These are phyloP conservation scores for Lagenidium sp. DNA, from an alignment of 352 stramenopile species.

Conservation along the genomic window DNA sequence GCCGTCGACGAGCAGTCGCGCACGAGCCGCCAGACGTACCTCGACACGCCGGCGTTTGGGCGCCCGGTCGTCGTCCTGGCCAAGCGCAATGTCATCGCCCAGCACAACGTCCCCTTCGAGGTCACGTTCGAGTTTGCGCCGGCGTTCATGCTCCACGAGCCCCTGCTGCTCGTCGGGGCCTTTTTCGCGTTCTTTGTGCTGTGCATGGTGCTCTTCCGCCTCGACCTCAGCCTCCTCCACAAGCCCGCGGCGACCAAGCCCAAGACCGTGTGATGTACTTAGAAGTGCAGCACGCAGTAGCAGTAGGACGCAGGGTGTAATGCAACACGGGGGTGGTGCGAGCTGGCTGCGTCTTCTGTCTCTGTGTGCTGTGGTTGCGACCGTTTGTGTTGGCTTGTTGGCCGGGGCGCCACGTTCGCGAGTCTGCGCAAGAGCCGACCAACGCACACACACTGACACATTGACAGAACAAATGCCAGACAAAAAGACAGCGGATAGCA, in stretches of 20 bases:
- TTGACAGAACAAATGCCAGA: too few relatives aligned
- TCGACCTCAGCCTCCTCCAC: slow-evolving; percentile 75
- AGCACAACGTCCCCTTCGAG: slow-evolving; percentile 79
- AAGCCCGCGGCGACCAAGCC: slow-evolving; percentile 17
- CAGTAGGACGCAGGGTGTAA: too few relatives aligned
- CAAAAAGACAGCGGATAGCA: too few relatives aligned
- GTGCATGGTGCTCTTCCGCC: slow-evolving; percentile 79
- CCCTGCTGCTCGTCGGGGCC: slow-evolving; percentile 70
- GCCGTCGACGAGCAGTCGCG: slow-evolving; percentile 38
- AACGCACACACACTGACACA: too few relatives aligned
- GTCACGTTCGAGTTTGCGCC: slow-evolving; percentile 82
- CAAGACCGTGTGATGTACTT: slow-evolving; percentile 50
- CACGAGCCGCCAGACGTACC: slow-evolving; percentile 72
- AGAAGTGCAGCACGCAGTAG: too few relatives aligned
- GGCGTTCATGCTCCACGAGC: slow-evolving; percentile 82
- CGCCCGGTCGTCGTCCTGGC: slow-evolving; percentile 72
- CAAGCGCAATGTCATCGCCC: slow-evolving; percentile 79
- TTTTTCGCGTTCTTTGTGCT: slow-evolving; percentile 82
- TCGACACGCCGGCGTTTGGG: slow-evolving; percentile 74
- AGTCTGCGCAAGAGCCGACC: too few relatives aligned
- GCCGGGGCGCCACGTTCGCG: too few relatives aligned
- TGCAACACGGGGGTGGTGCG: too few relatives aligned
- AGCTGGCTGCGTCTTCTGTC: too few relatives aligned
- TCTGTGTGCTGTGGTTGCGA: too few relatives aligned
- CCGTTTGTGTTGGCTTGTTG: too few relatives aligned